Percentiles rank a stretch among this genome's conserved stretches.
Conservation (phyloP, 371 early-diverging fungal genomes). For the Apophysomyces sp. region DNA sequence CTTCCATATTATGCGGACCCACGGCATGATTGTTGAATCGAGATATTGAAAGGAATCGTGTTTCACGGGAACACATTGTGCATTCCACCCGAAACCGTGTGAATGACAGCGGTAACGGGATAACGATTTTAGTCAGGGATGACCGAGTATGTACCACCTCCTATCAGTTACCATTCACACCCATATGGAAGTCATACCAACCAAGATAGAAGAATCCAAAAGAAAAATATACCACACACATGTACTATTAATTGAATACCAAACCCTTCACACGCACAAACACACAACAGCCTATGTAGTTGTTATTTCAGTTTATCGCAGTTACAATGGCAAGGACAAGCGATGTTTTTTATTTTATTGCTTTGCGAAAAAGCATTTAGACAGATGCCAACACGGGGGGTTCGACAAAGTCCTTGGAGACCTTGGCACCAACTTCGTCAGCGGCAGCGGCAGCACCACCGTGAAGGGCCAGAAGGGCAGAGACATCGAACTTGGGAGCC, state of each 20-base stretch:
- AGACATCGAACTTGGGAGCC: conserved; percentile 94
- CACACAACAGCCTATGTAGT: no score
- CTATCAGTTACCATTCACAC: no score
- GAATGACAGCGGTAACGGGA: not conserved
- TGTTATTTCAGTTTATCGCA: no score
- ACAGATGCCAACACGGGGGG: conserved; percentile 77
- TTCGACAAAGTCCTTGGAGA: conserved; percentile 81
- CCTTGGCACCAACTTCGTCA: conserved; percentile 75
- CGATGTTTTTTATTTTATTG: not conserved
- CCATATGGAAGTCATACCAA: no score
- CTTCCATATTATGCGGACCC: no score
- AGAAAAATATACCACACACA: no score
- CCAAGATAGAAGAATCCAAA: no score
- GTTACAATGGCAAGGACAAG: not conserved
- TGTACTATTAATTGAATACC: no score
- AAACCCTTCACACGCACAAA: no score
- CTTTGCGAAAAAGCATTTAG: conserved; percentile 42
- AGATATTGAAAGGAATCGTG: not conserved
- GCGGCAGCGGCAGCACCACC: conserved; percentile 78
- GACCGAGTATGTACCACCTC: no score
- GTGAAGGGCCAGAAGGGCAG: conserved; percentile 97
- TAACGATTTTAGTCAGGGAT: not conserved
- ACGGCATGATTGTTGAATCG: no score
- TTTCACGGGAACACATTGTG: not conserved
- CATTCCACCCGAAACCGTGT: not conserved